phyloP scores from a whole-genome alignment of 345 rosid species.

The Eucalyptus tenuipes region DNA sequence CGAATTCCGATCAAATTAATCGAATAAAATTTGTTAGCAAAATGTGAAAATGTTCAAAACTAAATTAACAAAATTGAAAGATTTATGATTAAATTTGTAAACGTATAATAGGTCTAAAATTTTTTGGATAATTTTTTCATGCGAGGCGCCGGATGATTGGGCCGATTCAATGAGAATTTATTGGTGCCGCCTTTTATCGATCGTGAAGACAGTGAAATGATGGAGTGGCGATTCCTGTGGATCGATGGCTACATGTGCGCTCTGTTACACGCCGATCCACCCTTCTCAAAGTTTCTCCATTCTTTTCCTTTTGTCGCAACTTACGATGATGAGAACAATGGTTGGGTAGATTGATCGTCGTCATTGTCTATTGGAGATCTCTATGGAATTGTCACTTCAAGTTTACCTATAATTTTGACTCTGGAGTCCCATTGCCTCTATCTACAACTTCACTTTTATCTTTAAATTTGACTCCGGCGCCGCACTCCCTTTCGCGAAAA shows the following conservation, averaged over 20 bases:
- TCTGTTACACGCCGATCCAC: background rate
- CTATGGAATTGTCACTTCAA: background rate
- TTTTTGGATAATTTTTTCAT: background rate
- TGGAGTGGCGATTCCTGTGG: background rate
- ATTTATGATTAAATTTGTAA: background rate
- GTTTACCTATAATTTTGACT: background rate
- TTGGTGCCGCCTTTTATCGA: background rate
- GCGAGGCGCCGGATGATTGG: fast-evolving
- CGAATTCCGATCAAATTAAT: fast-evolving
- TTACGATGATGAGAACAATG: background rate
- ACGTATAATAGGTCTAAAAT: fast-evolving
- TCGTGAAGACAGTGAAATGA: background rate
- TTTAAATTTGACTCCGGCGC: background rate
- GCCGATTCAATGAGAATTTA: background rate
- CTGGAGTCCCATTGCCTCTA: background rate
- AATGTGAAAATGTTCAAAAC: fast-evolving
- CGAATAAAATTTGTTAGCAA: fast-evolving
- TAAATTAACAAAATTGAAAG: background rate
- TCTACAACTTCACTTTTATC: background rate
- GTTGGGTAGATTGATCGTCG: background rate
- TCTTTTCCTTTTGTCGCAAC: background rate
- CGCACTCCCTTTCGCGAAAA: background rate
- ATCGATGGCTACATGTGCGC: background rate
- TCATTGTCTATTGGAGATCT: background rate
- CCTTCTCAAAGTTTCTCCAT: background rate